Evolutionary conservation across 2,329 filamentous ascomycete genomes (phyloP), one percentile per base, ranked within the genome.

Genomic region (Fusarium sp.): DNA sequence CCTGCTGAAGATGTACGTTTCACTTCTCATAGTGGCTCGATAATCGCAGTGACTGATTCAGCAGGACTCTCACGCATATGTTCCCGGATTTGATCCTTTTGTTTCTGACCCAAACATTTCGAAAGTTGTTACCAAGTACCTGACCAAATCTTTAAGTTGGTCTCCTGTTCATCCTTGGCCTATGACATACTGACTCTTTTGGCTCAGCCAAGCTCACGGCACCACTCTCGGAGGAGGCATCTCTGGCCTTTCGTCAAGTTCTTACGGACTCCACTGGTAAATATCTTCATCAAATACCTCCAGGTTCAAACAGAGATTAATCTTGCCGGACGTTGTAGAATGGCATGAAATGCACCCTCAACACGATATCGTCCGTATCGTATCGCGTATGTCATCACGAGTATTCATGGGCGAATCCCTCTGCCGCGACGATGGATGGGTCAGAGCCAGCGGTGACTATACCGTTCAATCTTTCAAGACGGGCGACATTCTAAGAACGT

Each of bases 361-460:
- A 1, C 21, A 19, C 21, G 61, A 65, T 2, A 30, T 66, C 2
- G 35, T 67, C 11, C 64, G 50, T 12, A 50, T 66, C 3, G 44
- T 67, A 11, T 59, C 65, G 4, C 68, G 68, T 15, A 66, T 74
- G 23, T 79, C 78, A 1, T 77, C 78, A 59, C 79, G 82, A 8
- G 75, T 87, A 43, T 80, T 86, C 21, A 81, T 86, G 19, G 85
- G 85, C 19, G 67, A 78, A 9, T 76, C 78, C 25, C 65, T 83
- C 38, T 83, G 81, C 73, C 83, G 83, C 30, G 82, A 89, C 69
- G 71, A 82, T 18, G 80, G 81, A 10, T 88, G 87, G 74, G 79
- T 89, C 25, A 77, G 81, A 12, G 79, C 83, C 46, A 86, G 86
- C 52, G 79, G 84, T 5, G 78, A 79, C 12, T 89, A 88, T 66